A percentile compares a stretch with the other conserved stretches of the same genome.
These are phyloP conservation scores for Gremmenia infestans DNA, from an alignment of 2,329 filamentous ascomycete species.

Conservation along the genomic window DNA sequence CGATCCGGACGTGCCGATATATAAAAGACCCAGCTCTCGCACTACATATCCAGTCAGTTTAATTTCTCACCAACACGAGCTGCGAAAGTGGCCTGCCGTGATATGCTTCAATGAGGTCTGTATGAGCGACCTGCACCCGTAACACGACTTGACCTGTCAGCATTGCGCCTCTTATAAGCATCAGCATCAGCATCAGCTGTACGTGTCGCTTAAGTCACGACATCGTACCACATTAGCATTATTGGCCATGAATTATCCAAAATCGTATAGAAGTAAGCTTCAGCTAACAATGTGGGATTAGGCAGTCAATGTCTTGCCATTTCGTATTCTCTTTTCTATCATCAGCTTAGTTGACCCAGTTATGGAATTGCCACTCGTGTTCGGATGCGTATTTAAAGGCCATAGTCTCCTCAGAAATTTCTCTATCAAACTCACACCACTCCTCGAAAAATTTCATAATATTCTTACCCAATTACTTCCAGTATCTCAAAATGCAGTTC, in stretches of 20 bases:
- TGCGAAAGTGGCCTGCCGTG: background rate
- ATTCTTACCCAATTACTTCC: too few species aligned
- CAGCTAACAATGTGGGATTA: background rate
- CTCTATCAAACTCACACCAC: too few species aligned
- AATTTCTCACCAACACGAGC: background rate
- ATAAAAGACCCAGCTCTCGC: too few species aligned
- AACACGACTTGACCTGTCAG: background rate
- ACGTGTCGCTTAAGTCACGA: background rate
- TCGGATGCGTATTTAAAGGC: too few species aligned
- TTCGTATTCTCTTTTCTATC: too few species aligned
- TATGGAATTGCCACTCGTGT: too few species aligned
- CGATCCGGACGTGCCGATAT: too few species aligned
- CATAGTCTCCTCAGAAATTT: too few species aligned
- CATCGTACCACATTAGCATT: background rate
- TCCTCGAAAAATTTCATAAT: too few species aligned
- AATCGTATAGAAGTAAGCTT: background rate
- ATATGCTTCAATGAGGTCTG: background rate
- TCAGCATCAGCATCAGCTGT: background rate
- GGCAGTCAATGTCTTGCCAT: background rate
- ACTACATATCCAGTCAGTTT: too few species aligned
- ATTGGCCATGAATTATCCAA: background rate
- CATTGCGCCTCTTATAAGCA: background rate
- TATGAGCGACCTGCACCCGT: background rate
- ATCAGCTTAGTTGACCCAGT: too few species aligned
- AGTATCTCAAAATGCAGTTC: background rate